Evolutionary conservation across 2,329 filamentous ascomycete species (phyloP).

Genomic region (Colletotrichum karsti): DNA sequence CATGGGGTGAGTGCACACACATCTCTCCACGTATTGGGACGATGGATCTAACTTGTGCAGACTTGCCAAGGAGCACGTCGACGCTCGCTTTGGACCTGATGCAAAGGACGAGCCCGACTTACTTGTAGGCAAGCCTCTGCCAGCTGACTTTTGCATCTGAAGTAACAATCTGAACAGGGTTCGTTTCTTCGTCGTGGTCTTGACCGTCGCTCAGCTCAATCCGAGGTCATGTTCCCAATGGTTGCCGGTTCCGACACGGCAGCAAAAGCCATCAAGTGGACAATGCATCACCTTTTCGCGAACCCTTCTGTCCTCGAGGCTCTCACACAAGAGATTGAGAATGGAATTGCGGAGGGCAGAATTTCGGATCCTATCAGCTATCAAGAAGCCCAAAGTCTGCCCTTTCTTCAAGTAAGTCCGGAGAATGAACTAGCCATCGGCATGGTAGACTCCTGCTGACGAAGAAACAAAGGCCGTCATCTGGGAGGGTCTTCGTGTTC

Average conservation of each 20-base stretch:
- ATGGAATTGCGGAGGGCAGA: slow-evolving; percentile 28
- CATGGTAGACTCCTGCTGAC: background rate
- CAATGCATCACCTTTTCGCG: slow-evolving; percentile 58
- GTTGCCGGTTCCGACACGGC: slow-evolving; percentile 47
- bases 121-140: background rate
- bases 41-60: background rate
- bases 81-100: background rate
- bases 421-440: background rate
- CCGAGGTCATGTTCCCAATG: slow-evolving; percentile 24
- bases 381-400: slow-evolving; percentile 42
- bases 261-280: slow-evolving; percentile 48
- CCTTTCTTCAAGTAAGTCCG: slow-evolving; percentile 45
- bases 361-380: slow-evolving; percentile 37
- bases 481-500: slow-evolving; percentile 58
- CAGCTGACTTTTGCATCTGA: background rate
- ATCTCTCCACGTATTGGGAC: background rate
- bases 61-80: slow-evolving; percentile 7
- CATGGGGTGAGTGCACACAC: background rate
- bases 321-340: slow-evolving; percentile 58
- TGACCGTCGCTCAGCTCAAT: slow-evolving; percentile 7
- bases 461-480: slow-evolving; percentile 51
- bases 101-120: slow-evolving; percentile 15
- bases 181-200: slow-evolving; percentile 12
- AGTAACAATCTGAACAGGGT: background rate
- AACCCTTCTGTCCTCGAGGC: slow-evolving; percentile 53